Percentiles rank a stretch among this genome's conserved stretches.
Conservation (phyloP, 768 basidiomycete species). For the Podaxis sp. region DNA sequence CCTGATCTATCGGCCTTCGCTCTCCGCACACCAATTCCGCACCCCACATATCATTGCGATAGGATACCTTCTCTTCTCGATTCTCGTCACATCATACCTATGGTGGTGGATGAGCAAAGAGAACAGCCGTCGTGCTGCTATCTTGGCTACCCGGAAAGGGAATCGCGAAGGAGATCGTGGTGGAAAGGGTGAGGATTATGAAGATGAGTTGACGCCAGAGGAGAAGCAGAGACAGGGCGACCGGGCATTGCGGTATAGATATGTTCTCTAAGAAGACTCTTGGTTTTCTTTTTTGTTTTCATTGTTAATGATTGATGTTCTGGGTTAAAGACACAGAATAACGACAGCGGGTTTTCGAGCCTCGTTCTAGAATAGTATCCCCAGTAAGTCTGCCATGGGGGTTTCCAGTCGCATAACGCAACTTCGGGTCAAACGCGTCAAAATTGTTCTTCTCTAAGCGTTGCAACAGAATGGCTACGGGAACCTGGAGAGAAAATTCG, state of each 20-base stretch:
- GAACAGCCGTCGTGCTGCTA: constrained; percentile 39
- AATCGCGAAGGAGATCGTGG: not conserved
- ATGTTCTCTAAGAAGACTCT: constrained; percentile 27
- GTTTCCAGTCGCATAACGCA: constrained; percentile 69
- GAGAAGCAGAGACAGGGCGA: constrained; percentile 33
- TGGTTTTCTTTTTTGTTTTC: not conserved
- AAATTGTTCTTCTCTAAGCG: constrained; percentile 69
- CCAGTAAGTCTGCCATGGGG: constrained; percentile 66
- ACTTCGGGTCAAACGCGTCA: constrained; percentile 59
- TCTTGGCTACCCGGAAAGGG: constrained; percentile 21
- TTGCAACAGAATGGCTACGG: constrained; percentile 24
- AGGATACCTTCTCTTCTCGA: constrained; percentile 50
- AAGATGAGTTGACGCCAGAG: constrained; percentile 14
- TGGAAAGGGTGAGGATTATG: not conserved
- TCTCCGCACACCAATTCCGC: constrained; percentile 42
- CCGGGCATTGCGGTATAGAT: constrained; percentile 34
- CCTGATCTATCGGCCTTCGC: constrained; percentile 49
- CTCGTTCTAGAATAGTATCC: constrained; percentile 33
- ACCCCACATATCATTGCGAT: constrained; percentile 56
- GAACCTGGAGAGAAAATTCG: too few species aligned
- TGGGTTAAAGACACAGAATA: not conserved
- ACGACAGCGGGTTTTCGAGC: not conserved
- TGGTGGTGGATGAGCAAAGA: constrained; percentile 46
- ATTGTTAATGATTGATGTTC: not conserved
- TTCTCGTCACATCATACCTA: constrained; percentile 37